Base-by-base conservation (phyloP, 441 rosid species). In the Pelargonium citronellum region DNA sequence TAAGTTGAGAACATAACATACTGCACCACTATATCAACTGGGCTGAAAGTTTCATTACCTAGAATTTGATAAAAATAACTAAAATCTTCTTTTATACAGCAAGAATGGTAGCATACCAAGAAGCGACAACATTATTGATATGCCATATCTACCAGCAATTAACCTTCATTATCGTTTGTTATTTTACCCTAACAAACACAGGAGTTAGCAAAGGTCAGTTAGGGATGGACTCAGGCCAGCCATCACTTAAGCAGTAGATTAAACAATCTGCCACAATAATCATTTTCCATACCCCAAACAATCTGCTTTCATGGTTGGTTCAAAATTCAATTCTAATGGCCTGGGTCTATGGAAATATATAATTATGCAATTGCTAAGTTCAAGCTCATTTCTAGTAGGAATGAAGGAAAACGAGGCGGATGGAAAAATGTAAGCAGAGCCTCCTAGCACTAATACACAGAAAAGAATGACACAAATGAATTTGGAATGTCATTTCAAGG, bases 341-440 rank as follows among this genome's bases (percentile, higher is more conserved):
- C 55, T 3, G 12, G 61, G 66, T 61, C 17, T 5, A 55, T 20
- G 53, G 69, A 53, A 64, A 24, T 49, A 39, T 55, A 64, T 10
- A 30, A 53, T 66, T 47, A 69, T 63, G 30, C 67, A 63, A 71
- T 58, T 22, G 69, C 46, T 41, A 4, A 49, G 60, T 15, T 41
- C 67, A 55, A 2, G n/a, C 46, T 47, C 43, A 66, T 66, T 65
- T 68, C 20, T 57, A 5, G 1, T 6, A 66, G 49, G 62, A 57
- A 19, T 57, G 62, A 17, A 57, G 11, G 2, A 24, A 57, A 57
- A 57, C 12, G 24, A 57, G 30, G 63, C 63, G 17, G 58, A 16
- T 15, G 63, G 27, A 19, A 57, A 57, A 57, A 57, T 19, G 30
- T 24, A 57, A 57, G 30, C 13, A 22, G 22, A 17, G 63, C 30